Conservation (phyloP, 805 yeast genomes). For the Saccharomycopsis babjevae region DNA sequence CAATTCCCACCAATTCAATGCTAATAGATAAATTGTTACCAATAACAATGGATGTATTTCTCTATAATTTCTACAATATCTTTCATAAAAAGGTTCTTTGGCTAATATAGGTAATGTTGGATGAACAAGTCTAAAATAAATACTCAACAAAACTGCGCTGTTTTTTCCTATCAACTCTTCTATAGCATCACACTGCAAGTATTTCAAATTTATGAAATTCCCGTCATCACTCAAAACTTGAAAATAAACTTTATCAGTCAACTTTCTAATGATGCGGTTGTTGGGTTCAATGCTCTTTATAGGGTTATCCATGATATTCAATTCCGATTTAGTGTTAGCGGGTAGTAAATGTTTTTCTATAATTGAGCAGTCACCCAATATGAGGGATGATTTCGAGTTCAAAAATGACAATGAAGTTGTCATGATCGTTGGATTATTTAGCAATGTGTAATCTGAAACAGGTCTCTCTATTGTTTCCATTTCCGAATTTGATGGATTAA, state of each 20-base stretch:
- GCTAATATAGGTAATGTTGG: slow-evolving; percentile 23
- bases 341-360: slow-evolving; percentile 22
- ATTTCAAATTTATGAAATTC: slow-evolving; percentile 22
- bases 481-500: slow-evolving; percentile 9
- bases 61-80: slow-evolving; percentile 24
- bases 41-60: slow-evolving; percentile 25
- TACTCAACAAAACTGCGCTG: slow-evolving; percentile 20
- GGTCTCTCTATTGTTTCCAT: slow-evolving; percentile 21
- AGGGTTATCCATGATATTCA: slow-evolving; percentile 14
- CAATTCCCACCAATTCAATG: slow-evolving; percentile 22
- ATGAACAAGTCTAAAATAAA: slow-evolving; percentile 23
- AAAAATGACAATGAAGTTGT: slow-evolving; percentile 23
- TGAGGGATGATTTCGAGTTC: slow-evolving; percentile 23
- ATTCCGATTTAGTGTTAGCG: slow-evolving; percentile 6
- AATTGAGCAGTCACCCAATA: slow-evolving; percentile 22
- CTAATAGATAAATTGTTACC: slow-evolving; percentile 23
- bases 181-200: slow-evolving; percentile 24
- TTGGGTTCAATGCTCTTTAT: slow-evolving; percentile 7
- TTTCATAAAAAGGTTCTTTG: slow-evolving; percentile 23
- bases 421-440: slow-evolving; percentile 24
- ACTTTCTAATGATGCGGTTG: slow-evolving; percentile 19
- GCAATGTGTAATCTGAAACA: slow-evolving; percentile 23
- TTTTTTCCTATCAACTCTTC: slow-evolving; percentile 22
- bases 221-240: slow-evolving; percentile 23
- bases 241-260: slow-evolving; percentile 21